Conservation (phyloP, 148 eudicot species). For the Rhododendron williamsianum region DNA sequence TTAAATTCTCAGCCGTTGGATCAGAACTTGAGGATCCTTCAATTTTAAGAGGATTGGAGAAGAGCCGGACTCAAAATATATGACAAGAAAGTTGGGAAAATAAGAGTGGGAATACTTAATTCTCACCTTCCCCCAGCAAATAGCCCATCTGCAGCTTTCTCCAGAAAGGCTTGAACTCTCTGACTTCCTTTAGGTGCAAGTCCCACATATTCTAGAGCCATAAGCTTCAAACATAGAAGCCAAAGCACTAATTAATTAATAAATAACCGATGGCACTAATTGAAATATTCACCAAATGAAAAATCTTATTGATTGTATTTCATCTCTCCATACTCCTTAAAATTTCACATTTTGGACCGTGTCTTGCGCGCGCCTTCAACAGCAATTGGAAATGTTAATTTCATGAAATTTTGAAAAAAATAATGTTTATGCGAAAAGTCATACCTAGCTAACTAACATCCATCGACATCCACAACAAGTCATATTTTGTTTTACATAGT, state of each 20-base stretch:
- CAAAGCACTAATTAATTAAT: neutral
- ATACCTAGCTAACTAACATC: neutral
- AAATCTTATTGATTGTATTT: neutral
- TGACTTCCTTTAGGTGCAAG: slow-evolving; percentile 89
- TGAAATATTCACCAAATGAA: neutral
- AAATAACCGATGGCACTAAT: neutral
- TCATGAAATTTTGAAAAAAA: neutral
- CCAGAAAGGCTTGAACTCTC: slow-evolving; percentile 84
- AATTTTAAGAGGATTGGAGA: no score
- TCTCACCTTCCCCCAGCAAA: slow-evolving; percentile 81
- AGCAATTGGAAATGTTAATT: neutral
- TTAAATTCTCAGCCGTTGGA: no score
- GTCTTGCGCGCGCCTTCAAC: no score
- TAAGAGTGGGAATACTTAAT: neutral
- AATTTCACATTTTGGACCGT: neutral
- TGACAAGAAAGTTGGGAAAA: neutral
- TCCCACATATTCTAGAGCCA: slow-evolving; percentile 61
- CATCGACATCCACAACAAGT: neutral
- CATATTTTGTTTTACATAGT: neutral
- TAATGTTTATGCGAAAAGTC: neutral
- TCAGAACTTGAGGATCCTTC: no score
- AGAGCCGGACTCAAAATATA: no score
- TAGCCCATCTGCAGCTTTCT: slow-evolving; percentile 91
- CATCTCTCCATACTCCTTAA: neutral
- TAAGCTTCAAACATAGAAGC: slow-evolving; percentile 40